These are phyloP conservation scores for Fusarium buharicum DNA, from an alignment of 2,329 filamentous ascomycete genomes.

Conservation along the genomic window DNA sequence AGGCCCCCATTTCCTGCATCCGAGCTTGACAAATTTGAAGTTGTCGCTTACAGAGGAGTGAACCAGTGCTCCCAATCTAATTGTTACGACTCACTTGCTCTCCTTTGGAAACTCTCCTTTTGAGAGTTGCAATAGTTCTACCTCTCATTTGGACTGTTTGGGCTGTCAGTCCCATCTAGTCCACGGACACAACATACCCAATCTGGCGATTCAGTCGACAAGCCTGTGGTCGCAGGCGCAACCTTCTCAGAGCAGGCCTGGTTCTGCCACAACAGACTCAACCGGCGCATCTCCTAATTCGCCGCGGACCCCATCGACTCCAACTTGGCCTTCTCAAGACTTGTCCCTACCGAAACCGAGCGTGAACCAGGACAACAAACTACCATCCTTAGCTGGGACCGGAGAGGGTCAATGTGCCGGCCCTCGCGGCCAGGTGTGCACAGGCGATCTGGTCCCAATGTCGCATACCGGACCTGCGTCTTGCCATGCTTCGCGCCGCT, in stretches of 20 bases:
- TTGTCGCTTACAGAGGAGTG: slow-evolving; percentile 12
- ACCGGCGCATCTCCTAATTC: slow-evolving; percentile 50
- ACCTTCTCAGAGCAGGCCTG: slow-evolving; percentile 47
- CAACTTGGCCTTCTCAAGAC: slow-evolving; percentile 45
- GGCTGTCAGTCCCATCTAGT: slow-evolving; percentile 49
- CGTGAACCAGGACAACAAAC: slow-evolving; percentile 38
- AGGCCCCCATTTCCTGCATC: slow-evolving; percentile 18
- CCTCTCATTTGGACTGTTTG: slow-evolving; percentile 49
- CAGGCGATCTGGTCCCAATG: slow-evolving; percentile 71
- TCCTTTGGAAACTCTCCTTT: slow-evolving; percentile 10
- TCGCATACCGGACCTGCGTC: slow-evolving; percentile 69
- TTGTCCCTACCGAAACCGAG: slow-evolving; percentile 36
- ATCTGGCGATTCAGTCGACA: slow-evolving; percentile 50
- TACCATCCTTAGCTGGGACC: slow-evolving; percentile 34
- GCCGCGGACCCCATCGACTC: slow-evolving; percentile 51
- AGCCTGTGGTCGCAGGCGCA: slow-evolving; percentile 52
- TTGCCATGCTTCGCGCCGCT: slow-evolving; percentile 64
- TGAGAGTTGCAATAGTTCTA: slow-evolving; percentile 14
- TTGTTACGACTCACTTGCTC: slow-evolving; percentile 7
- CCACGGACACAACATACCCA: slow-evolving; percentile 43
- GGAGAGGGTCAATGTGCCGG: slow-evolving; percentile 66
- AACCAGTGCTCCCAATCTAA: slow-evolving; percentile 5
- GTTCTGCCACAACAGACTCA: slow-evolving; percentile 48
- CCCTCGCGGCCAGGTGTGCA: slow-evolving; percentile 60
- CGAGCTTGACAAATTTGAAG: slow-evolving; percentile 13